Conservation (phyloP, 164 flowering plant species). For the Magnolia changhungtana region DNA sequence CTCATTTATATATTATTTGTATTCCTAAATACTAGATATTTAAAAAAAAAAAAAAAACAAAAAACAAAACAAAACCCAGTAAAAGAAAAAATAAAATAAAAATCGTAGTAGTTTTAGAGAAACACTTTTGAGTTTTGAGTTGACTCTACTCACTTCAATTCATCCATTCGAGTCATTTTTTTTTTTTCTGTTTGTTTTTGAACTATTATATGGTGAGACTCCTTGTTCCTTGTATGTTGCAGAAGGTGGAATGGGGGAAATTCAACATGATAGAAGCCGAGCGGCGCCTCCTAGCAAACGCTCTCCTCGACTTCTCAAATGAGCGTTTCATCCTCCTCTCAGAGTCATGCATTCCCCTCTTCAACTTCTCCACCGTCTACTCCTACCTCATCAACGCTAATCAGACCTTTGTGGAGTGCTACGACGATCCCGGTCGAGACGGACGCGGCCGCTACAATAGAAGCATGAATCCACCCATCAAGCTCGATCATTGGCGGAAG, state of each 20-base stretch:
- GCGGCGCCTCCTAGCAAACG: conserved; percentile 63
- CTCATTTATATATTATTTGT: too few relatives aligned
- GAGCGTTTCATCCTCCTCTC: conserved; percentile 69
- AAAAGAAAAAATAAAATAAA: too few relatives aligned
- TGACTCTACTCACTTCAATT: neutral
- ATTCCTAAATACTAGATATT: too few relatives aligned
- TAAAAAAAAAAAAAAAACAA: too few relatives aligned
- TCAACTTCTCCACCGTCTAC: conserved; percentile 63
- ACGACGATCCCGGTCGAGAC: conserved; percentile 39
- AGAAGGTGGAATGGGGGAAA: conserved; percentile 67
- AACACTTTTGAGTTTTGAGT: neutral
- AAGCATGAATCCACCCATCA: conserved; percentile 40
- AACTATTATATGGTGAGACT: neutral
- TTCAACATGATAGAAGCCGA: conserved; percentile 70
- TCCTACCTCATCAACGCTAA: conserved; percentile 50
- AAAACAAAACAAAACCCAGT: too few relatives aligned
- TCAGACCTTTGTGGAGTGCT: conserved; percentile 38
- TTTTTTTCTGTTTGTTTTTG: neutral
- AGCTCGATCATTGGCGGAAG: conserved; percentile 52
- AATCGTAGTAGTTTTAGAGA: too few relatives aligned
- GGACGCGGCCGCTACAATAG: conserved; percentile 59
- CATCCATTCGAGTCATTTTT: neutral
- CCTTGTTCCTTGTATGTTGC: conserved; percentile 6
- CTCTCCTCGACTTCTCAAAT: conserved; percentile 66
- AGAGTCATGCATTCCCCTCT: conserved; percentile 76